Base-by-base conservation (phyloP, 2,329 filamentous ascomycete species). In the Monilinia laxa region DNA sequence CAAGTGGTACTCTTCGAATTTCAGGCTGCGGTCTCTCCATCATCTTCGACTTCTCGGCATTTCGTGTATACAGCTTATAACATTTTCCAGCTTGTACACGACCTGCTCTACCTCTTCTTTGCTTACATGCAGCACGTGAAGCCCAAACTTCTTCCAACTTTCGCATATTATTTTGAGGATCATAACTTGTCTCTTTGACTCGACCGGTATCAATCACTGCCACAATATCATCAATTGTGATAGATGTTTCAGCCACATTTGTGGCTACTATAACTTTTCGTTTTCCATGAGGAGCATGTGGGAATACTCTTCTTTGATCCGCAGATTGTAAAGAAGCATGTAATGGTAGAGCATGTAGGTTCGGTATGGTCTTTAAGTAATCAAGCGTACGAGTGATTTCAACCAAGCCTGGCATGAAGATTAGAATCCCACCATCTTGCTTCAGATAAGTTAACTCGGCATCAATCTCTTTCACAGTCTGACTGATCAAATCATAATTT, bases 171-270 rank as follows among this genome's bases (percentile, higher is more conserved):
- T 90, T 96, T 70, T 90, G 85, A 0, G 92, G 87, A 76, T 98
- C 95, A 73, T 93, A 98, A 76, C 91, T 94, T 0, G 93, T 99
- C 78, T 99, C 94, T 76, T 99, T 99, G 68, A 99, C 95, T 64
- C 92, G 89, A 38, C 95, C 95, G 14, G 90, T 95, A 77, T 99
- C 95, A 70, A 99, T 94, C 56, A 99, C 95, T 2, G 92, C 94
- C 2, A 98, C 91, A 64, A 99, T 91, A 75, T 99, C 95, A 75
- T 97, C 93, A 68, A 99, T 99, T 0, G 95, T 99, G 76, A 99
- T 98, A 2, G 95, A 98, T 0, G 95, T 99, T 77, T 99, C 95
- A 2, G 95, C 95, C 2, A 99, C 94, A 74, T 99, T 99, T 55
- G 95, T 99, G 0, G 95, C 92, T 9, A 94, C 91, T 45, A 99